Conservation (phyloP, 2,329 filamentous ascomycete genomes). For the Elsinoe australis region DNA sequence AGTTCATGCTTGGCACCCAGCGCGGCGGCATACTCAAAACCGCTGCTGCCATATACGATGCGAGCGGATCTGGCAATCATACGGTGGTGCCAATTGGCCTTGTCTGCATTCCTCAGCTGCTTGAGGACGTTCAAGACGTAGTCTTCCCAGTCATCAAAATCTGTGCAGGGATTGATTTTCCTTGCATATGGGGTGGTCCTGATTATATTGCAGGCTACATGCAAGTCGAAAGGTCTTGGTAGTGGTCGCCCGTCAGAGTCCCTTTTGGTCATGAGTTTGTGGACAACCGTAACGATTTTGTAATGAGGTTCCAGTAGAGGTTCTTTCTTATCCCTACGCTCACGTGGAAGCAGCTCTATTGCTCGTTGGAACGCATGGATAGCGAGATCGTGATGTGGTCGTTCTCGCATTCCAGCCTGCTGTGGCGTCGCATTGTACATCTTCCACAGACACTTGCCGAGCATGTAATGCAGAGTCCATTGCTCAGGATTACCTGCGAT, state of each 20-base stretch:
- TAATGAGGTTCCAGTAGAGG: conserved; percentile 87
- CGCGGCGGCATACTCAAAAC: conserved; percentile 39
- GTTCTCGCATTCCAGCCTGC: background rate
- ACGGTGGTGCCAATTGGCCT: conserved; percentile 91
- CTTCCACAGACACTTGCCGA: conserved; percentile 66
- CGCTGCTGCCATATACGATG: conserved; percentile 52
- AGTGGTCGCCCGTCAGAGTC: conserved; percentile 36
- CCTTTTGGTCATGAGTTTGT: conserved; percentile 63
- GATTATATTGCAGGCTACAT: conserved; percentile 37
- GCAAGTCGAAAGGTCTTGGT: conserved; percentile 37
- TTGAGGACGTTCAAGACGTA: conserved; percentile 59
- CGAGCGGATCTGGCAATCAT: conserved; percentile 69
- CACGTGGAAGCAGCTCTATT: conserved; percentile 50
- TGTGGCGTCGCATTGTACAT: conserved; percentile 47
- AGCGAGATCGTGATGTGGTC: conserved; percentile 4
- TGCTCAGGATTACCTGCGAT: conserved; percentile 51
- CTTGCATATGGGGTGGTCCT: conserved; percentile 48
- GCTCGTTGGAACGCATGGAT: conserved; percentile 34
- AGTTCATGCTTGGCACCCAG: conserved; percentile 66
- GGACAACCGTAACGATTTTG: conserved; percentile 72
- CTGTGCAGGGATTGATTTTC: conserved; percentile 42
- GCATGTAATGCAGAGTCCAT: conserved; percentile 63
- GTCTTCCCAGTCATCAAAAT: conserved; percentile 48
- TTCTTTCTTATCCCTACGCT: conserved; percentile 56
- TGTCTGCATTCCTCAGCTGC: conserved; percentile 61